Evolutionary conservation across 768 basidiomycete genomes (phyloP), one percentile per base, ranked within the genome.

Genomic region (Pleurotus tuber-regium): DNA sequence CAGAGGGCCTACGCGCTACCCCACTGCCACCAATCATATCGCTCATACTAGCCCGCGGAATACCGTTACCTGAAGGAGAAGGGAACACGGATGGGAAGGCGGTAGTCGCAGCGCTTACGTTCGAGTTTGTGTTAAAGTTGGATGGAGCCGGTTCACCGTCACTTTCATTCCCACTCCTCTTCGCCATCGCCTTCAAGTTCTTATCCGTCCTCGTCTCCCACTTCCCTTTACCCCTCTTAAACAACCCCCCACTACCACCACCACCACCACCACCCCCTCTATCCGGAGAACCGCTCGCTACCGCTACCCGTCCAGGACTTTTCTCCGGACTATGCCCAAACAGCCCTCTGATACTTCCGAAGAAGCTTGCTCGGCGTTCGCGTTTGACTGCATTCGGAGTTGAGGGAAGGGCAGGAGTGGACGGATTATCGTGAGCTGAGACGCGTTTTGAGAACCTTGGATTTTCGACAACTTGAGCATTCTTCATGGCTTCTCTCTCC

Each of bases 401-500:
- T n/a, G n/a, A n/a, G n/a, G n/a, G n/a, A n/a, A n/a, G n/a, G n/a
- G n/a, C n/a, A n/a, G n/a, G n/a, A n/a, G n/a, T n/a, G n/a, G n/a
- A n/a, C n/a, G n/a, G n/a, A n/a, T n/a, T n/a, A n/a, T n/a, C n/a
- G n/a, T n/a, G n/a, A n/a, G n/a, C n/a, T n/a, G n/a, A n/a, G n/a
- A n/a, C n/a, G n/a, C n/a, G n/a, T 5, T 19, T 46, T 23, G 69
- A 62, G 52, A 79, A 83, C 21, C 76, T 71, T 11, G 78, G 75
- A 56, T 85, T 85, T 58, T 84, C 83, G n/a, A 78, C 73, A 4
- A 83, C 69, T 35, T 67, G 63, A 9, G 77, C 54, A n/a, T 68
- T 64, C 1, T 60, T 62, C 28, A 61, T 61, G 7, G 61, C 59
- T 9, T 21, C 19, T 9, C 9, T 21, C 11, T 66, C 56, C 14